These are phyloP conservation scores for Colletotrichum sp. DNA, from an alignment of 2,329 filamentous ascomycete species.

Conservation along the genomic window DNA sequence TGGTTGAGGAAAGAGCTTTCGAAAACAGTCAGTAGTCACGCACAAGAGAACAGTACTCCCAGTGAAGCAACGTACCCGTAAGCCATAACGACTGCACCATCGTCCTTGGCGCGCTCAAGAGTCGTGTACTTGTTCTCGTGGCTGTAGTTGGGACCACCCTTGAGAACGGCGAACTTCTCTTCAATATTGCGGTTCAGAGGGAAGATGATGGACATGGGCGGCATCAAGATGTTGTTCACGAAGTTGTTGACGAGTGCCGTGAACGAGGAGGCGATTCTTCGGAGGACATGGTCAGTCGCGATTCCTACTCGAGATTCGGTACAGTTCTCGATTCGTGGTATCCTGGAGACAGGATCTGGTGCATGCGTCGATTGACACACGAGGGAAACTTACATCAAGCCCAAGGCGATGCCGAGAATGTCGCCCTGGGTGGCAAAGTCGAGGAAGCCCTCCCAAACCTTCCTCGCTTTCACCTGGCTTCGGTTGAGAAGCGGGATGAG, in stretches of 20 bases:
- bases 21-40: neutral
- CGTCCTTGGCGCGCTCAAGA: constrained; percentile 68
- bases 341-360: neutral
- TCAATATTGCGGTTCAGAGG: constrained; percentile 75
- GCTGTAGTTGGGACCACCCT: constrained; percentile 58
- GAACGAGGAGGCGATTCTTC: constrained; percentile 72
- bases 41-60: neutral
- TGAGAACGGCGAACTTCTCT: constrained; percentile 74
- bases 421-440: constrained; percentile 79
- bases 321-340: neutral
- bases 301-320: neutral
- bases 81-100: constrained; percentile 75
- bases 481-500: constrained; percentile 44
- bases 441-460: constrained; percentile 67
- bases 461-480: constrained; percentile 51
- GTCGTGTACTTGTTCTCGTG: constrained; percentile 70
- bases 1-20: constrained; percentile 66
- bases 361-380: neutral
- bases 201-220: constrained; percentile 70
- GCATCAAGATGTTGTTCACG: constrained; percentile 73
- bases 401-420: constrained; percentile 77
- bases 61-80: constrained; percentile 59
- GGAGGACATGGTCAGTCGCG: constrained; percentile 6
- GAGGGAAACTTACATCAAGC: constrained; percentile 64
- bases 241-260: constrained; percentile 75